A percentile compares a stretch with the other conserved stretches of the same genome.
Conservation (phyloP, 148 eudicot genomes). For the Camellia lanceoleosa region DNA sequence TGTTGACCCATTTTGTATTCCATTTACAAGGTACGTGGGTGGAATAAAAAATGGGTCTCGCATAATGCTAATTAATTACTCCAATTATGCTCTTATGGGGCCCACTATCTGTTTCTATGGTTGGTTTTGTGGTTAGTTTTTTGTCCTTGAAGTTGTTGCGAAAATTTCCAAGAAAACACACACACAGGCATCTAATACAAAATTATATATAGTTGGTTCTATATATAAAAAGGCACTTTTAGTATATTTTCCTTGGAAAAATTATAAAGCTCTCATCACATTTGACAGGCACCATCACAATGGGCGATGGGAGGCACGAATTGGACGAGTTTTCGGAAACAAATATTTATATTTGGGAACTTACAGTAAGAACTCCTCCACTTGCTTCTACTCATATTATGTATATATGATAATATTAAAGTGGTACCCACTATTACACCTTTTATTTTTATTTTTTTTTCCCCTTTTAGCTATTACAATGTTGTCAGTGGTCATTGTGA, state of each 20-base stretch:
- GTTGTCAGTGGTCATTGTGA: too few species aligned
- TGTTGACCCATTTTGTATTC: too few species aligned
- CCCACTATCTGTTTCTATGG: too few species aligned
- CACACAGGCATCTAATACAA: not conserved
- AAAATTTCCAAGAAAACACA: not conserved
- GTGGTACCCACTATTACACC: too few species aligned
- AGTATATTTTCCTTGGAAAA: not conserved
- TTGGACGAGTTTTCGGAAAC: slow-evolving; percentile 64
- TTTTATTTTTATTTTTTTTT: too few species aligned
- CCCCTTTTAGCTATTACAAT: too few species aligned
- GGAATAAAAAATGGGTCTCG: too few species aligned
- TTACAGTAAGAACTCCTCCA: slow-evolving; percentile 40
- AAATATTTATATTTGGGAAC: slow-evolving; percentile 71
- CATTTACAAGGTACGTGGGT: too few species aligned
- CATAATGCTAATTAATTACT: too few species aligned
- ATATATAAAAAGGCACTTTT: not conserved
- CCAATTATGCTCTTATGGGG: not conserved
- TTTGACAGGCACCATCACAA: slow-evolving; percentile 77
- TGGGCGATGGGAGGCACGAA: slow-evolving; percentile 75
- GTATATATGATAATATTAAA: too few species aligned
- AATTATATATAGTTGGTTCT: not conserved
- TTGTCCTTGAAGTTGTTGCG: too few species aligned
- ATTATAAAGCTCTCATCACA: not conserved
- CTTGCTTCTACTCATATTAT: not conserved
- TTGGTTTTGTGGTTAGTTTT: too few species aligned